These are phyloP conservation scores for Solanum hybrid DNA, from an alignment of 305 asterid genomes.

Conservation along the genomic window DNA sequence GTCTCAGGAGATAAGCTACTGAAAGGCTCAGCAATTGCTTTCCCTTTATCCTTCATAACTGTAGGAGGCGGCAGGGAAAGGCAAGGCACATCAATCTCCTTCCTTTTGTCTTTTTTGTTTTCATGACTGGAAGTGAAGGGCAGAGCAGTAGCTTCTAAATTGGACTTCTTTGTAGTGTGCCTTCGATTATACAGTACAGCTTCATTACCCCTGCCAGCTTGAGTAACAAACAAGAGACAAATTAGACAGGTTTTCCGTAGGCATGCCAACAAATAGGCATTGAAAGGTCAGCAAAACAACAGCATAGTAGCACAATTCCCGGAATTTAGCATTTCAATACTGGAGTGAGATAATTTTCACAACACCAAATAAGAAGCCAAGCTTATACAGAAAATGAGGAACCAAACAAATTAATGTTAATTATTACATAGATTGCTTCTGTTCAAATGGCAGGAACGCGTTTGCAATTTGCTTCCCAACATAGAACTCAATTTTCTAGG, in stretches of 20 bases:
- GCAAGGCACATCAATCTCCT: conserved; percentile 11
- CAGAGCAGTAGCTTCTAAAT: background rate
- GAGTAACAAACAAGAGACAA: background rate
- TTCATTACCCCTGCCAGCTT: conserved; percentile 9
- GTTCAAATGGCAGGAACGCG: background rate
- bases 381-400: background rate
- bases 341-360: background rate
- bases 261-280: background rate
- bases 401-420: background rate
- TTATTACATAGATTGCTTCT: background rate
- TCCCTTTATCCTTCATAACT: conserved; percentile 17
- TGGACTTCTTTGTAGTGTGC: background rate
- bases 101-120: conserved; percentile 19
- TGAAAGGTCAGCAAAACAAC: background rate
- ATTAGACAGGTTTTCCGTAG: background rate
- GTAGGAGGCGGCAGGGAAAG: conserved; percentile 11
- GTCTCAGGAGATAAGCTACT: conserved; percentile 8
- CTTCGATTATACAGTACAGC: background rate
- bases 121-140: conserved; percentile 13
- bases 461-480: background rate
- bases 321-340: background rate
- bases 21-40: conserved; percentile 12
- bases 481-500: background rate
- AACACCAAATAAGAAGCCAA: background rate
- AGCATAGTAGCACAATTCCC: background rate